Conservation (phyloP, 1,284 basidiomycete genomes). For the Trichosporon inkin region DNA sequence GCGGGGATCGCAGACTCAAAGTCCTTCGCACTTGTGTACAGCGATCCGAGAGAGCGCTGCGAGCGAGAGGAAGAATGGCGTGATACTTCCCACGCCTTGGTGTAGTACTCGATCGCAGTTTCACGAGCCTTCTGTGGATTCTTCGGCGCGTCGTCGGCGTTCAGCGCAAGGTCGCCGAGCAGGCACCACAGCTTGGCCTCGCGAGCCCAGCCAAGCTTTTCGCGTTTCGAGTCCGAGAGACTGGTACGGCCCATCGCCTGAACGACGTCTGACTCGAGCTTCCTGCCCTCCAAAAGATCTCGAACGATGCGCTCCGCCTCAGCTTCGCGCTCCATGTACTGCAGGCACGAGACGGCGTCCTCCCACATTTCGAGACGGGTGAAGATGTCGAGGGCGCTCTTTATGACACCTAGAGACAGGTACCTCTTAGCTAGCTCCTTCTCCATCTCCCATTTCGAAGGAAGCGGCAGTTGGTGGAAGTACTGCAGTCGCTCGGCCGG, state of each 20-base stretch:
- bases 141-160: constrained; percentile 33
- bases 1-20: constrained; percentile 65
- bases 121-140: constrained; percentile 31
- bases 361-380: constrained; percentile 95
- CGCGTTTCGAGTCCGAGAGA: constrained; percentile 52
- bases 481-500: constrained; percentile 67
- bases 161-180: constrained; percentile 82
- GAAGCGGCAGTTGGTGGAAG: constrained; percentile 72
- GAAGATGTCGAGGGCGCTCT: constrained; percentile 85
- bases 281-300: constrained; percentile 75
- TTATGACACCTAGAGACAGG: constrained; percentile 74
- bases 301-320: constrained; percentile 72
- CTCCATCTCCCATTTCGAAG: constrained; percentile 87
- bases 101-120: constrained; percentile 68
- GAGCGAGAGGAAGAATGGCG: constrained; percentile 75
- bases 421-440: constrained; percentile 77
- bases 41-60: constrained; percentile 83
- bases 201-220: constrained; percentile 62
- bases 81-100: constrained; percentile 79
- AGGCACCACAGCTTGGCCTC: constrained; percentile 95
- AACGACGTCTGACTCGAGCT: constrained; percentile 72
- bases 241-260: constrained; percentile 59
- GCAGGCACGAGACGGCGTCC: constrained; percentile 81
- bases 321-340: constrained; percentile 69
- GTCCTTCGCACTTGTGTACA: constrained; percentile 67